A percentile compares a stretch with the other conserved stretches of the same genome.
These are phyloP conservation scores for Talaromyces ruber DNA, from an alignment of 495 filamentous ascomycete genomes.

Conservation along the genomic window DNA sequence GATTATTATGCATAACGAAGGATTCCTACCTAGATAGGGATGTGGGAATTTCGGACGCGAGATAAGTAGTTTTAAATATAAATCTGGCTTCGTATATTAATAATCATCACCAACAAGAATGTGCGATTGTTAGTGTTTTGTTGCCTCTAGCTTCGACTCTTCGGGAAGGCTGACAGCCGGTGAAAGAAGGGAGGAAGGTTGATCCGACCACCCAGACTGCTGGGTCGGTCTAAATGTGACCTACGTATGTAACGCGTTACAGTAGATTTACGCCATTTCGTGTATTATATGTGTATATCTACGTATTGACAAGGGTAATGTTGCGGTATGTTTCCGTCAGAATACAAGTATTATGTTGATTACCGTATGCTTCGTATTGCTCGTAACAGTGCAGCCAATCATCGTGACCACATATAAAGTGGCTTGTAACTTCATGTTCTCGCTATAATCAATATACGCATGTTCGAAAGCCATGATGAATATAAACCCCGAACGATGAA, in stretches of 20 bases:
- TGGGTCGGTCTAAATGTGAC: background rate
- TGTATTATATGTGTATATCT: background rate
- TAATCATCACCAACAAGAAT: background rate
- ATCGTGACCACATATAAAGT: background rate
- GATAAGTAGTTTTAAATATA: background rate
- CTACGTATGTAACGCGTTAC: background rate
- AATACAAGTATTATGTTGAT: background rate
- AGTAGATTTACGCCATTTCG: background rate
- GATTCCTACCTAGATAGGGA: no score
- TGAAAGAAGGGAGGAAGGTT: background rate
- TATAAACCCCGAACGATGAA: background rate
- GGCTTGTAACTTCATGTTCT: background rate
- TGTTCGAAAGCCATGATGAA: background rate
- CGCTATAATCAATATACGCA: background rate
- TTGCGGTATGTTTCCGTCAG: background rate
- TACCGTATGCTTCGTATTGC: background rate
- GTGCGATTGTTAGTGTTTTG: background rate
- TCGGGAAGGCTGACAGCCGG: background rate
- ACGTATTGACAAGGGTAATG: background rate
- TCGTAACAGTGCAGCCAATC: background rate
- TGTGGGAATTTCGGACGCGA: background rate
- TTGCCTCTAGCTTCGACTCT: background rate
- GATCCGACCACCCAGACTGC: background rate
- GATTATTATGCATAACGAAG: background rate
- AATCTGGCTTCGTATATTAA: background rate